Evolutionary conservation across 306 rosid species (phyloP).

Genomic region (Pterocarpus santalinus): DNA sequence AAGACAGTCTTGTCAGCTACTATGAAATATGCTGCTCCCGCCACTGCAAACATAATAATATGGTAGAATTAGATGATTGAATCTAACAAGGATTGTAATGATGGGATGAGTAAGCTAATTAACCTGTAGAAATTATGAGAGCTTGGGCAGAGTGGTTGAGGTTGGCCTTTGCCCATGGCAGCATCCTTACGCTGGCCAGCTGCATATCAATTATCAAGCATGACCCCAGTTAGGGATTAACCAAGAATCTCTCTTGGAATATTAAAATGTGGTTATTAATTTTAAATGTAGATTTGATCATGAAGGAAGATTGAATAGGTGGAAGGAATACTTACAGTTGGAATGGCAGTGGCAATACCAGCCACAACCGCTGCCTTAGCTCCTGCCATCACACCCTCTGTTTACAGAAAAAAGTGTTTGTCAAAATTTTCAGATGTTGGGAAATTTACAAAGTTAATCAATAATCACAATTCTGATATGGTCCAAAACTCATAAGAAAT

Average conservation of each 20-base stretch:
- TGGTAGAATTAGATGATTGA: conserved; percentile 33
- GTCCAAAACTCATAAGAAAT: too few relatives aligned
- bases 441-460: background rate
- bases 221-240: background rate
- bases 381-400: conserved; percentile 97
- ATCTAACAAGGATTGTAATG: conserved; percentile 10
- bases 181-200: conserved; percentile 94
- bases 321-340: conserved; percentile 66
- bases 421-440: background rate
- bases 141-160: conserved; percentile 98
- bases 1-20: conserved; percentile 98
- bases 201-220: conserved; percentile 45
- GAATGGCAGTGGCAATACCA: conserved; percentile 89
- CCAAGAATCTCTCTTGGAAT: background rate
- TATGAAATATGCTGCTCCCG: conserved; percentile 98
- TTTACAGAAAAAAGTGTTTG: conserved; percentile 34
- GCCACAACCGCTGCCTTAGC: conserved; percentile 93
- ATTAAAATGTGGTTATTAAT: background rate
- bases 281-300: background rate
- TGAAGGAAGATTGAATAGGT: conserved; percentile 25
- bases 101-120: conserved; percentile 52
- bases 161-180: conserved; percentile 97
- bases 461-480: too few relatives aligned
- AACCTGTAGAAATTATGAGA: conserved; percentile 94
- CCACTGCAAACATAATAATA: conserved; percentile 73